These are phyloP conservation scores for Penicillium sp. DNA, from an alignment of 2,329 filamentous ascomycete species.

Conservation along the genomic window DNA sequence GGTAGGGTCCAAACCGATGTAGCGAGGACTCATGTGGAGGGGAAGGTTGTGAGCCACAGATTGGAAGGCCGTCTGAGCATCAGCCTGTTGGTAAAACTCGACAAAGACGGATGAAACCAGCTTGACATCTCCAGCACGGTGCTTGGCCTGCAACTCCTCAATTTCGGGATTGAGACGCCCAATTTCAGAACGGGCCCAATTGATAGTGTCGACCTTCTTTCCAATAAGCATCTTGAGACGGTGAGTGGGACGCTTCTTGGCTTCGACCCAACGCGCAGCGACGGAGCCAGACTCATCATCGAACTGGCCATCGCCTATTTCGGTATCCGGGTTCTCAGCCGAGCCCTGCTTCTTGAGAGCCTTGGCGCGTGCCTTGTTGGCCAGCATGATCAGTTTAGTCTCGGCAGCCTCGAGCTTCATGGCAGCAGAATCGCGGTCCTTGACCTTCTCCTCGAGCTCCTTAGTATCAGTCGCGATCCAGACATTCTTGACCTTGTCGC, in stretches of 20 bases:
- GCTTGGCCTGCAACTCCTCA: slow-evolving; percentile 62
- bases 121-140: slow-evolving; percentile 61
- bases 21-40: slow-evolving; percentile 79
- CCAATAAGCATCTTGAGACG: slow-evolving; percentile 68
- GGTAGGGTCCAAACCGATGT: slow-evolving; percentile 76
- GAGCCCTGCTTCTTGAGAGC: slow-evolving; percentile 56
- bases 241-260: slow-evolving; percentile 73
- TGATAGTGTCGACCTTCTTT: slow-evolving; percentile 90
- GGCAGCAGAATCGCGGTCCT: slow-evolving; percentile 74
- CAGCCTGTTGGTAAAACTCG: slow-evolving; percentile 77
- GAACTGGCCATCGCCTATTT: slow-evolving; percentile 49
- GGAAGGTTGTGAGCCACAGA: slow-evolving; percentile 81
- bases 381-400: slow-evolving; percentile 74
- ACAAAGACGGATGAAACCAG: slow-evolving; percentile 79
- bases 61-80: slow-evolving; percentile 83
- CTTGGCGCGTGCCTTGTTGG: slow-evolving; percentile 69
- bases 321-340: slow-evolving; percentile 34
- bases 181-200: slow-evolving; percentile 78
- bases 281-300: slow-evolving; percentile 66
- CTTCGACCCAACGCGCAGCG: slow-evolving; percentile 69
- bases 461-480: slow-evolving; percentile 79
- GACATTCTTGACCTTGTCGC: slow-evolving; percentile 70
- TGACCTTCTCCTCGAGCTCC: slow-evolving; percentile 73
- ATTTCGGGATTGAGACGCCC: slow-evolving; percentile 70
- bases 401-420: slow-evolving; percentile 82